Evolutionary conservation across 805 yeast species (phyloP).

Genomic region (Wilhelminamyces savonicus): DNA sequence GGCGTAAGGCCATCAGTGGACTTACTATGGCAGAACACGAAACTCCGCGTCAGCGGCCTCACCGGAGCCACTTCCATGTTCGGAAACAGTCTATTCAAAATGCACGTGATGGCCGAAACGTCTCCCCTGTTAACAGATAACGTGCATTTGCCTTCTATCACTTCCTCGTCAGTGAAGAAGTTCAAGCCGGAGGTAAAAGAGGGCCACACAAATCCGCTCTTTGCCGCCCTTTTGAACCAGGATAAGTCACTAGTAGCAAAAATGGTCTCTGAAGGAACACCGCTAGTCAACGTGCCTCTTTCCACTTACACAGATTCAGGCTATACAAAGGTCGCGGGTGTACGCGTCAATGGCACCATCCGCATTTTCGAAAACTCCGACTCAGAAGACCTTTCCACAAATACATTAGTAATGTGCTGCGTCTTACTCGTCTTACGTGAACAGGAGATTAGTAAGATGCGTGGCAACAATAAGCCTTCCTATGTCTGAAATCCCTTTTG

Average conservation of each 20-base stretch:
- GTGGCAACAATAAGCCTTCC: slow-evolving; percentile 8
- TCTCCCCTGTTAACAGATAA: slow-evolving; percentile 7
- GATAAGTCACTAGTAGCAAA: slow-evolving; percentile 6
- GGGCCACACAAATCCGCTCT: slow-evolving; percentile 1
- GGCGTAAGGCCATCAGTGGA: slow-evolving; percentile 11
- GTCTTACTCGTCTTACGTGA: slow-evolving; percentile 9
- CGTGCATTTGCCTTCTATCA: not conserved
- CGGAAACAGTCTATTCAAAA: slow-evolving; percentile 8
- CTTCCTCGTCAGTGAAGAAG: slow-evolving; percentile 4
- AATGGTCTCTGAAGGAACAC: slow-evolving; percentile 3
- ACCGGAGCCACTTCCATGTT: slow-evolving; percentile 12
- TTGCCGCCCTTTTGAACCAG: slow-evolving; percentile 8
- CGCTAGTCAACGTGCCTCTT: slow-evolving; percentile 9
- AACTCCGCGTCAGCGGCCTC: slow-evolving; percentile 10
- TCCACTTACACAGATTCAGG: slow-evolving; percentile 10
- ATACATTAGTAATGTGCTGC: slow-evolving; percentile 6
- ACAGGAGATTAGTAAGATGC: slow-evolving; percentile 12
- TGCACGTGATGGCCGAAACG: slow-evolving; percentile 3
- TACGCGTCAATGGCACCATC: slow-evolving; percentile 5
- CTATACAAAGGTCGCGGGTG: slow-evolving; percentile 6
- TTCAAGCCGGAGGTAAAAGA: slow-evolving; percentile 1
- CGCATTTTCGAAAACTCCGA: slow-evolving; percentile 7
- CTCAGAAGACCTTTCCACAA: slow-evolving; percentile 1
- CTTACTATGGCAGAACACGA: slow-evolving; percentile 6
- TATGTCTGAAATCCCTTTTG: too few species aligned